Conservation (phyloP, 495 filamentous ascomycete genomes). For the Usnea hakonensis region DNA sequence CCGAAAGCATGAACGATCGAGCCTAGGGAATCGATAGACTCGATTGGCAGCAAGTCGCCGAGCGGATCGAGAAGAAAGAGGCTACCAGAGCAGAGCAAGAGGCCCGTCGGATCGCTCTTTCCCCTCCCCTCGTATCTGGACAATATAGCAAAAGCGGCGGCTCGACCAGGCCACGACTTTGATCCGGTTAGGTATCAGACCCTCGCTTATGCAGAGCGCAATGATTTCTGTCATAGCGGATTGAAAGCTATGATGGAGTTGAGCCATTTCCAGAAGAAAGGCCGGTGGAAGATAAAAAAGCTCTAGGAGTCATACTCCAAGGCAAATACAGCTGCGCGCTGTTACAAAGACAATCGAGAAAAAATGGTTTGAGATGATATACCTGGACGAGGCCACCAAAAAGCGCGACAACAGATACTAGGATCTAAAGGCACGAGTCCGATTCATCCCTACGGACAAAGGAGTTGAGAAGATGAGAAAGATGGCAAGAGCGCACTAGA, state of each 20-base stretch:
- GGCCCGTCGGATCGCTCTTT: not conserved
- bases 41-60: not conserved
- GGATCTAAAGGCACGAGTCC: too few relatives aligned
- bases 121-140: not conserved
- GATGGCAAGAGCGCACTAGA: too few relatives aligned
- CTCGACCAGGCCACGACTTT: not conserved
- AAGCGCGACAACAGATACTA: too few relatives aligned
- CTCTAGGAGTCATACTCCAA: too few relatives aligned
- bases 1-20: not conserved
- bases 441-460: too few relatives aligned
- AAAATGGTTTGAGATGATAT: not conserved
- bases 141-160: not conserved
- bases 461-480: too few relatives aligned
- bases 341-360: too few relatives aligned
- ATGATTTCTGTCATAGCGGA: not conserved
- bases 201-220: not conserved
- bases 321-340: too few relatives aligned
- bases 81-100: not conserved
- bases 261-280: too few relatives aligned
- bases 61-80: not conserved
- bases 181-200: not conserved
- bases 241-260: too few relatives aligned
- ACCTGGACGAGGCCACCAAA: not conserved
- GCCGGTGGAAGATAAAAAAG: too few relatives aligned
- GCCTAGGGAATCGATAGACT: not conserved